phyloP scores from a whole-genome alignment of 495 filamentous ascomycete species.

The Penicillium odoratum region DNA sequence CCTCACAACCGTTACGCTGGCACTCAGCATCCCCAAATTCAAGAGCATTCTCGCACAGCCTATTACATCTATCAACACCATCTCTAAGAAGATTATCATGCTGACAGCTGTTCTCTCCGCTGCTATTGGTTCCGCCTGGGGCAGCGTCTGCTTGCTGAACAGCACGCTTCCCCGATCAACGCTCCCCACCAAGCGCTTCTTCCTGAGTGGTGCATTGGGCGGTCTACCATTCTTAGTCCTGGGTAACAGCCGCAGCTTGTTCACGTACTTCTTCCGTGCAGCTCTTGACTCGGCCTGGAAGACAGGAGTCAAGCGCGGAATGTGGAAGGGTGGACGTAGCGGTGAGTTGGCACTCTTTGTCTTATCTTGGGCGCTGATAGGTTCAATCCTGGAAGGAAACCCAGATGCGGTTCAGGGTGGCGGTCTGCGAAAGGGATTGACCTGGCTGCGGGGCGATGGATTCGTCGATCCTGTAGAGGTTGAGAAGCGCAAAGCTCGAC shows the following conservation, averaged over 20 bases:
- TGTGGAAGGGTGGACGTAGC: conserved; percentile 76
- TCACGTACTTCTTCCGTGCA: conserved; percentile 68
- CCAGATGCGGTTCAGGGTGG: conserved; percentile 66
- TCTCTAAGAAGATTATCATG: conserved; percentile 63
- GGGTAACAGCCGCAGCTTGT: conserved; percentile 60
- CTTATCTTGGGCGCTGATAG: conserved; percentile 70
- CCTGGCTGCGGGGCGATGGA: conserved; percentile 72
- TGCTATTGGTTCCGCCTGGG: conserved; percentile 80
- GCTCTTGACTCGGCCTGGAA: conserved; percentile 86
- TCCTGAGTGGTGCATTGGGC: conserved; percentile 80
- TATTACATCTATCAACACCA: conserved; percentile 58
- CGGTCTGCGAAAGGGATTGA: conserved; percentile 68
- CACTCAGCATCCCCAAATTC: conserved; percentile 66
- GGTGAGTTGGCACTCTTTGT: conserved; percentile 86
- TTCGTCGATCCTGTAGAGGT: conserved; percentile 49
- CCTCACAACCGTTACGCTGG: conserved; percentile 68
- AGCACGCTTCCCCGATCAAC: conserved; percentile 68
- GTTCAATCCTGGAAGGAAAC: conserved; percentile 73
- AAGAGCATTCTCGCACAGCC: conserved; percentile 66
- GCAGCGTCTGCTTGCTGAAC: conserved; percentile 82
- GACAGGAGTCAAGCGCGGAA: conserved; percentile 79
- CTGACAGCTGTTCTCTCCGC: conserved; percentile 74
- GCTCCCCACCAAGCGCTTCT: conserved; percentile 81
- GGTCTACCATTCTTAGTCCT: conserved; percentile 78
- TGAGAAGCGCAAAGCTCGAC: conserved; percentile 34